Base-by-base conservation (phyloP, 2,329 filamentous ascomycete species). In the Phoma sp. region DNA sequence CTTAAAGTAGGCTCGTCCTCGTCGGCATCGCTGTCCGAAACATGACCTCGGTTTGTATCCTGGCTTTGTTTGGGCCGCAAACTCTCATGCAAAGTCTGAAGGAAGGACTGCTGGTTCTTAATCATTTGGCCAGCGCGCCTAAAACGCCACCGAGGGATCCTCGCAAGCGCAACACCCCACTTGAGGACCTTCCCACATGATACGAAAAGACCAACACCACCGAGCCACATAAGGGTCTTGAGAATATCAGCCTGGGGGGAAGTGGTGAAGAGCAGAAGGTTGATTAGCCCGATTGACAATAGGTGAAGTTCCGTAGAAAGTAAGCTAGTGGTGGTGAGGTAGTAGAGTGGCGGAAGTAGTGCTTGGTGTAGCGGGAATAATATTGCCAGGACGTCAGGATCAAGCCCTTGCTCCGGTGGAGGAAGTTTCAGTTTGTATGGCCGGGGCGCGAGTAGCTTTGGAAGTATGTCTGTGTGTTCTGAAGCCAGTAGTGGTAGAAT, bases 71-170 rank as follows among this genome's bases (percentile, higher is more conserved):
- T 60, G 52, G 73, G 44, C 9, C 59, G 60, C 8, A 78, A 47
- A 37, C 64, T 70, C 24, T 77, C 65, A 11, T 74, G 74, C 4
- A 80, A 62, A 0, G 73, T 68, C 48, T 77, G 70, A 7, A 80
- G 59, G 29, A 82, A 77, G 5, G 75, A 76, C 47, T 78, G 76
- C 18, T 71, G 73, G 45, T 77, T 74, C 59, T 71, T 73, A 32
- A 77, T 74, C 18, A 78, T 70, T 25, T 77, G 74, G 3, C 77
- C 78, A 10, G 81, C 77, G 50, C 87, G 85, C 64, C 86, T 84
- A 66, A 98, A 93, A 38, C 93, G 89, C 91, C 93, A 97, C 65
- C 87, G 91, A 2, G 95, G 95, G 14, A 98, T 90, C 52, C 93
- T 84, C 45, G 93, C 93, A 57, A 99, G 78, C 24, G 88, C 84